Base-by-base conservation (phyloP, 805 yeast genomes). In the Metschnikowia lachancei region DNA sequence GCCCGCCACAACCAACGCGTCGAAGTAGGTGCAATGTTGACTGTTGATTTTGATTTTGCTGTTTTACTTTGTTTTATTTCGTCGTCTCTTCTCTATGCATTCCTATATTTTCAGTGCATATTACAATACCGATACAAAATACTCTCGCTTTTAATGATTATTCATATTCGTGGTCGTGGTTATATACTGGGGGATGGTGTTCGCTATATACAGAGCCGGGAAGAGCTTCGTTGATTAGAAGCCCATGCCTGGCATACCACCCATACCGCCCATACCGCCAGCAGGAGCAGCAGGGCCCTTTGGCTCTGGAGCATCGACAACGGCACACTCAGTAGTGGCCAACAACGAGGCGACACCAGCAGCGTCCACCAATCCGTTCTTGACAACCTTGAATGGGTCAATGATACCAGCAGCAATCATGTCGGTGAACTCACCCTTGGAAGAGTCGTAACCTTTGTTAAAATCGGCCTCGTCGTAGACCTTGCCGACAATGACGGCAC, bases 301-400 rank as follows among this genome's bases (percentile, higher is more conserved):
- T 62, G 92, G 94, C 70, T 82, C 85, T 60, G 97, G 95, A 55
- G 95, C 96, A 60, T 87, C 97, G 50, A 90, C 96, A 63, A 94
- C 88, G 54, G 97, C 97, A 69, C 97, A 95, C 76, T 94, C 99
- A 54, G 99, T 92, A 49, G 98, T 92, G 55, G 98, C 97, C 68
- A 94, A 79, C 67, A 94, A 77, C 26, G 97, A 89, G 39, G 99
- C 98, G 53, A 94, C 97, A 76, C 98, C 96, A 41, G 95, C 80
- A 52, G 99, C 98, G 63, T 94, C 98, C 47, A 88, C 88, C 63
- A 94, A 77, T 52, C 98, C 97, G 61, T 88, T 83, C 77, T 94
- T 88, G 51, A 94, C 97, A 58, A 92, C 98, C 81, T 90, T 92
- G 81, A 92, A 89, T 58, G 99, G 99, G 72, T 94, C 99, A 62